Percentiles rank a stretch among this genome's conserved stretches.
Conservation (phyloP, 2,329 filamentous ascomycete genomes). For the Grosmannia huntii region DNA sequence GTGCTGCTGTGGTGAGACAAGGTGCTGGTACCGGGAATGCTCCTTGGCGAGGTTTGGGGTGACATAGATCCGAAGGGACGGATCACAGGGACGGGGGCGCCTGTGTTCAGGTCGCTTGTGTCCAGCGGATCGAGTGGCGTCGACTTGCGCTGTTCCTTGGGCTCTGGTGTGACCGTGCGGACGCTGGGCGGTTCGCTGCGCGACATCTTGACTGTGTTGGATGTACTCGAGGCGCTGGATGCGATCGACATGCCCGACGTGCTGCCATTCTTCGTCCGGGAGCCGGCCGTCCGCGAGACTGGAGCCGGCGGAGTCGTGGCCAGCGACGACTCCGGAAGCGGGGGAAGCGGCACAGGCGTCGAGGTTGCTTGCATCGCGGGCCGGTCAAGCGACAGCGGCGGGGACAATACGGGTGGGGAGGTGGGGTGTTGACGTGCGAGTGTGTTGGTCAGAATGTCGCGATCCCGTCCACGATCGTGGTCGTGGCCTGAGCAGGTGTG, state of each 20-base stretch:
- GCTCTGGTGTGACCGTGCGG: constrained; percentile 55
- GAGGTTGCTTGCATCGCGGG: background rate
- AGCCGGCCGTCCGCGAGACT: constrained; percentile 7
- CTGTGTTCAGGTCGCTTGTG: constrained; percentile 7
- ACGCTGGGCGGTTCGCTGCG: constrained; percentile 30
- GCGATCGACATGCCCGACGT: background rate
- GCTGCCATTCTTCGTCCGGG: background rate
- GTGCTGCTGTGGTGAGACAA: constrained; percentile 15
- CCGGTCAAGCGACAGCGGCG: constrained; percentile 12
- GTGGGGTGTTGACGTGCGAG: background rate
- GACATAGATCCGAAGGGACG: constrained; percentile 24
- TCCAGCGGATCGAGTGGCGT: constrained; percentile 15
- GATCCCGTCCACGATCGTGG: constrained; percentile 8
- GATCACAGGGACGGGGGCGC: constrained; percentile 12
- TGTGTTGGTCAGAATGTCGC: background rate
- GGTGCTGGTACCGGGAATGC: constrained; percentile 29
- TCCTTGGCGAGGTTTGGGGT: constrained; percentile 33
- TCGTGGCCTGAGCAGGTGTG: constrained; percentile 11
- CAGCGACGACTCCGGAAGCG: constrained; percentile 16
- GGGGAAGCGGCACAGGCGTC: constrained; percentile 8
- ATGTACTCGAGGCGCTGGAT: background rate
- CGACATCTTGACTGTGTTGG: background rate
- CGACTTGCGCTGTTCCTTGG: constrained; percentile 19
- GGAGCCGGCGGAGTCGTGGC: constrained; percentile 6
- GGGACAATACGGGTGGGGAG: background rate